Evolutionary conservation across 2,329 filamentous ascomycete genomes (phyloP), one percentile per base, ranked within the genome.

Genomic region (Aspergillus amoenus): DNA sequence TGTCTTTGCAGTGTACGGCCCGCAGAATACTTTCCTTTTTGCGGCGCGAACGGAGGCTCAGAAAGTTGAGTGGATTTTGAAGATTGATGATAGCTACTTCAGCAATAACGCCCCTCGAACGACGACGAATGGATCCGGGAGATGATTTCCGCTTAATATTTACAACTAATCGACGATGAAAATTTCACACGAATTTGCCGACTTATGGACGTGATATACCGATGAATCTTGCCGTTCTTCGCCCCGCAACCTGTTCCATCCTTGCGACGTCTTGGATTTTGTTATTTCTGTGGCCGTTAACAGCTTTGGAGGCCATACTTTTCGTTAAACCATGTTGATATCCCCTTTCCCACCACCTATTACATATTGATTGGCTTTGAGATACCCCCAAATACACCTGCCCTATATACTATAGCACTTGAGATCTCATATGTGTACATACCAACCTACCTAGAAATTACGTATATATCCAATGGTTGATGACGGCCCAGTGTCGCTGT

Each of bases 21-120:
- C 89, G 58, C 89, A 94, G 73, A 97, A 97, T 74, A 96, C 93
- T 32, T 99, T 93, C 84, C 81, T 99, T 41, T 97, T 99, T 73
- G 91, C 92, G 13, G 90, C 92, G 22, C 83, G 92, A 57, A 93
- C 87, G 67, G 93, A 97, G 78, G 84, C 88, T 48, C 93, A 97
- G 74, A 96, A 97, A 80, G 88, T 93, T 66, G 94, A 97, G 73
- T 99, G 94, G 94, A 96, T 99, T 66, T 84, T 95, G 74, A 88
- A 89, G 68, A 91, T 99, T 66, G 94, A 99, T 75, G 89, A 96
- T 79, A 90, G 88, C 64, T 87, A 83, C 72, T 85, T 86, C 66
- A 77, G 73, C 58, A 73, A 65, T 55, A 65, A 65, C 42, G 65
- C 61, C 9, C 63, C 68, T 40, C 64, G 68, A 58, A 57, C 66